Conservation (phyloP, 2,329 filamentous ascomycete genomes). For the Beauveria asiatica region DNA sequence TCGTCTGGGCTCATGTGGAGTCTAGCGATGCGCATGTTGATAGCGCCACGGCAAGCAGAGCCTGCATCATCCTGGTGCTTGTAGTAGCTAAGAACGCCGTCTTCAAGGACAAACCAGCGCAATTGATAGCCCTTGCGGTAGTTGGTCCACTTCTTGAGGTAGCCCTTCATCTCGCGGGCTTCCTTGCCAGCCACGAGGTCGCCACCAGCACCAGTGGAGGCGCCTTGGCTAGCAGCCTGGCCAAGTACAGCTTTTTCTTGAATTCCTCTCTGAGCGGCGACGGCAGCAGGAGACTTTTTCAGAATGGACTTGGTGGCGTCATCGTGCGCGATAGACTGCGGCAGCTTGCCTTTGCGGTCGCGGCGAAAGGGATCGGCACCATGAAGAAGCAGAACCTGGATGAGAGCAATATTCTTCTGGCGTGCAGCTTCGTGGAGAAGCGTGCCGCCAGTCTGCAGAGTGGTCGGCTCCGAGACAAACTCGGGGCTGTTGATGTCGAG, state of each 20-base stretch:
- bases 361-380: slow-evolving; percentile 93
- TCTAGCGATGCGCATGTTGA: slow-evolving; percentile 95
- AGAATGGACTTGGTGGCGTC: slow-evolving; percentile 80
- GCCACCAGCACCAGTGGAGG: slow-evolving; percentile 42
- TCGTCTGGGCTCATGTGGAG: slow-evolving; percentile 95
- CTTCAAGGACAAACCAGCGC: slow-evolving; percentile 95
- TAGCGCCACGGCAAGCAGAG: slow-evolving; percentile 90
- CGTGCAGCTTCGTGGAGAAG: slow-evolving; percentile 84
- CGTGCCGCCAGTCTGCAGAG: slow-evolving; percentile 77
- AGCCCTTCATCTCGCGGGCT: slow-evolving; percentile 93
- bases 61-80: slow-evolving; percentile 98
- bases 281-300: slow-evolving; percentile 89
- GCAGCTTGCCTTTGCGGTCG: slow-evolving; percentile 89
- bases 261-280: slow-evolving; percentile 87
- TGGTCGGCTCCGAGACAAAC: slow-evolving; percentile 70
- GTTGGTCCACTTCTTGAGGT: slow-evolving; percentile 99
- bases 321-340: slow-evolving; percentile 94
- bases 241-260: slow-evolving; percentile 96
- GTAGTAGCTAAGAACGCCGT: slow-evolving; percentile 96
- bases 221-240: slow-evolving; percentile 52
- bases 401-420: slow-evolving; percentile 76
- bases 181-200: slow-evolving; percentile 70
- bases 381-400: slow-evolving; percentile 83
- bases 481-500: slow-evolving; percentile 91
- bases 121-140: slow-evolving; percentile 96